Conservation (phyloP, 2,329 filamentous ascomycete genomes). For the Colletotrichum sp. region DNA sequence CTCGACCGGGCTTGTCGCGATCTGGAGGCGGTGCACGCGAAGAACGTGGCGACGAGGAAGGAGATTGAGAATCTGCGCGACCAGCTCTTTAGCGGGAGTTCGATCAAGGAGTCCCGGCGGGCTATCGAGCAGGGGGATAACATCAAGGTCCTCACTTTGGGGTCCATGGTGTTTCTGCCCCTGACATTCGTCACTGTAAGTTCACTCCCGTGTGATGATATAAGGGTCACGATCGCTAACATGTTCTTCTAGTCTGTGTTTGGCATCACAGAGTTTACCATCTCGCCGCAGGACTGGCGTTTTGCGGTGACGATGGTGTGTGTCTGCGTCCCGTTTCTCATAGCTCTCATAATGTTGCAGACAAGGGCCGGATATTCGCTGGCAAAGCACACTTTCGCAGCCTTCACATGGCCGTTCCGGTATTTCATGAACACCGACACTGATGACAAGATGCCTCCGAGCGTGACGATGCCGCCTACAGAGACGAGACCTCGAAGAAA, state of each 20-base stretch:
- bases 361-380: slow-evolving; percentile 35
- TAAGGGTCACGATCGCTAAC: neutral
- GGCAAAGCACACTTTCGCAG: neutral
- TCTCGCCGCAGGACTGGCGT: slow-evolving; percentile 46
- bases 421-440: neutral
- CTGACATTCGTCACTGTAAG: slow-evolving; percentile 63
- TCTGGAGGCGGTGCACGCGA: slow-evolving; percentile 49
- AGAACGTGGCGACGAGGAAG: slow-evolving; percentile 58
- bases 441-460: neutral
- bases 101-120: slow-evolving; percentile 64
- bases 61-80: slow-evolving; percentile 64
- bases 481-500: slow-evolving; percentile 18
- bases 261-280: slow-evolving; percentile 54
- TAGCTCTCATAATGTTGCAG: slow-evolving; percentile 51
- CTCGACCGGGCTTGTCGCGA: slow-evolving; percentile 57
- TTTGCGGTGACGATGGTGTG: slow-evolving; percentile 68
- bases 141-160: slow-evolving; percentile 64
- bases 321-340: slow-evolving; percentile 58
- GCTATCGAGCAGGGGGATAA: slow-evolving; percentile 69
- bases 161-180: slow-evolving; percentile 66
- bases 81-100: slow-evolving; percentile 68
- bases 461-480: neutral
- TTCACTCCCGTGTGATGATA: slow-evolving; percentile 5
- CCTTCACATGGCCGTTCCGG: slow-evolving; percentile 1
- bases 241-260: slow-evolving; percentile 50